These are phyloP conservation scores for Euryodendron excelsum DNA, from an alignment of 148 eudicot genomes.

Conservation along the genomic window DNA sequence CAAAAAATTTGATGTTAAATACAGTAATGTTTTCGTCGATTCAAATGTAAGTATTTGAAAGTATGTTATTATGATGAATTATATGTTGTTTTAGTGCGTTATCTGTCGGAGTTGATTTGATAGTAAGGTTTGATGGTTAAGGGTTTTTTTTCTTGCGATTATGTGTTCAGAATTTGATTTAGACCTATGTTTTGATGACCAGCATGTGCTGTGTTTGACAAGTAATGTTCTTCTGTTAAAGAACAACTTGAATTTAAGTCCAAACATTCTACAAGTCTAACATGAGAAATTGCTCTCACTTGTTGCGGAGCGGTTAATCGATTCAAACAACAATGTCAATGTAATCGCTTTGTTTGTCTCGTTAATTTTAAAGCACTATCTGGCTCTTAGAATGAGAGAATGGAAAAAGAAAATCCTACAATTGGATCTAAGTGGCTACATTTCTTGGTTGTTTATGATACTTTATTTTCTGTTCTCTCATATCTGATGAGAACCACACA, in stretches of 20 bases:
- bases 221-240: conserved; percentile 79
- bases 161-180: neutral
- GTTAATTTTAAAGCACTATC: neutral
- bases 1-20: neutral
- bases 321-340: conserved; percentile 67
- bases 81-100: neutral
- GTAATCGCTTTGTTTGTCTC: conserved; percentile 34
- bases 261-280: conserved; percentile 66
- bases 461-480: neutral
- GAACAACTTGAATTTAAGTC: conserved; percentile 64
- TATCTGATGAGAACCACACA: neutral
- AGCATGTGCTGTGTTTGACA: conserved; percentile 19
- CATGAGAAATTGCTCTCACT: conserved; percentile 86
- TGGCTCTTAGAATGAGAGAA: neutral
- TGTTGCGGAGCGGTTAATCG: conserved; percentile 81
- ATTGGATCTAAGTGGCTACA: neutral
- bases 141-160: neutral
- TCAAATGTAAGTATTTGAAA: neutral
- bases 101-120: neutral
- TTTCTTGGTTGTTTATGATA: conserved; percentile 1
- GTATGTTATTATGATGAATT: neutral
- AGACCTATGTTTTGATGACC: conserved; percentile 3
- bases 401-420: neutral
- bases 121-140: neutral
- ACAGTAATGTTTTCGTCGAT: neutral